Conservation (phyloP, 2,329 filamentous ascomycete genomes). For the Penicillium olsonii region DNA sequence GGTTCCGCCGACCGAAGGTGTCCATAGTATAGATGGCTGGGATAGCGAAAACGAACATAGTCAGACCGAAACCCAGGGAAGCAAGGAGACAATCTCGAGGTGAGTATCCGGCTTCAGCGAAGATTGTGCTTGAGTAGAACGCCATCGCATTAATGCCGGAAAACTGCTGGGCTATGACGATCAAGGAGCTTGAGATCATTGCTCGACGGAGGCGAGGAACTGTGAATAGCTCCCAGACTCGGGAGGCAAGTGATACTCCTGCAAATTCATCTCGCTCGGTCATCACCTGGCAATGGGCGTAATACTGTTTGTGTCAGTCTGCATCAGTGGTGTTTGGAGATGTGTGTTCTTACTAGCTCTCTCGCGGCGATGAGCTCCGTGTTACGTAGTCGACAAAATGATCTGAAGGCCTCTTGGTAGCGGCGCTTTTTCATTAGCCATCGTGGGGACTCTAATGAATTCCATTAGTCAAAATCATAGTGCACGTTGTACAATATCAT, state of each 20-base stretch:
- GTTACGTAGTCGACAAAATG: constrained; percentile 30
- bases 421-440: constrained; percentile 35
- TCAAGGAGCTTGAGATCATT: constrained; percentile 35
- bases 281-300: constrained; percentile 48
- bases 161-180: constrained; percentile 37
- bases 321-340: neutral
- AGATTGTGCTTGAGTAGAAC: constrained; percentile 55
- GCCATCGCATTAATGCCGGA: constrained; percentile 49
- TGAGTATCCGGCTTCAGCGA: constrained; percentile 49
- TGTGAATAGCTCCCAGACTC: constrained; percentile 52
- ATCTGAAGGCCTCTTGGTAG: constrained; percentile 27
- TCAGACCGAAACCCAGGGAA: constrained; percentile 60
- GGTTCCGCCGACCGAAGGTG: constrained; percentile 56
- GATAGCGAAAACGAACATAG: constrained; percentile 61
- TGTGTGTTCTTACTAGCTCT: constrained; percentile 17
- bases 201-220: constrained; percentile 51
- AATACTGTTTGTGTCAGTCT: constrained; percentile 21
- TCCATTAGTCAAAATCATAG: neutral
- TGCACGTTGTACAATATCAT: neutral
- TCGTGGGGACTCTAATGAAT: constrained; percentile 28
- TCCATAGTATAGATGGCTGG: constrained; percentile 63
- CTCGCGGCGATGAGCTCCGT: constrained; percentile 30
- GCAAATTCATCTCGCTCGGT: constrained; percentile 32
- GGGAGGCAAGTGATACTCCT: constrained; percentile 27
- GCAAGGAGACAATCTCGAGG: constrained; percentile 50